Conservation (phyloP, 768 basidiomycete genomes). For the Neoboletus subvelutipes region DNA sequence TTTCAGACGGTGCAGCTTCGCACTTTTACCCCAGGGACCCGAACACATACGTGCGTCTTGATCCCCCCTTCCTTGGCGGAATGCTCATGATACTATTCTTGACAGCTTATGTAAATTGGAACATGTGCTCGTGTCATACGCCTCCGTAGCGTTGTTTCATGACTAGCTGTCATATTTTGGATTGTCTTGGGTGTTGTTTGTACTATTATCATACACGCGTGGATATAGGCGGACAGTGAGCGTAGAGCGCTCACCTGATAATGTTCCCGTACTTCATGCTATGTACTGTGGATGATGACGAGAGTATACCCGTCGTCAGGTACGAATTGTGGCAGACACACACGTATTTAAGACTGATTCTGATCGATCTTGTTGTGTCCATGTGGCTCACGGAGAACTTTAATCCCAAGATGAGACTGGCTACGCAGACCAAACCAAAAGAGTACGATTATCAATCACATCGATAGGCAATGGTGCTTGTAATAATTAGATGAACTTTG, state of each 20-base stretch:
- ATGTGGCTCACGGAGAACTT: constrained; percentile 2
- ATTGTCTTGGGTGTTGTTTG: not conserved
- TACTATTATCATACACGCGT: not conserved
- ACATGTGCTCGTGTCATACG: not conserved
- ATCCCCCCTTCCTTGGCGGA: not conserved
- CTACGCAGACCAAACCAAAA: not conserved
- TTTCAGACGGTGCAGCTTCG: constrained; percentile 22
- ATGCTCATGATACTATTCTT: constrained; percentile 8
- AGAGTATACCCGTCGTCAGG: not conserved
- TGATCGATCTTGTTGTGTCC: constrained; percentile 9
- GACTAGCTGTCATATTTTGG: not conserved
- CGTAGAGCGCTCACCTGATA: constrained; percentile 13
- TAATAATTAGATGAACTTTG: constrained; percentile 43
- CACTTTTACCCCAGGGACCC: constrained; percentile 32
- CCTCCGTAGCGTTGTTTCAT: not conserved
- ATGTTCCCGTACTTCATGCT: not conserved
- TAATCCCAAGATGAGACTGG: not conserved
- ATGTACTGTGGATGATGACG: not conserved
- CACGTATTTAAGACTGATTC: not conserved
- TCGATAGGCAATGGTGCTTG: not conserved
- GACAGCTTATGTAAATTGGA: constrained; percentile 24
- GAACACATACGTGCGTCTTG: constrained; percentile 35
- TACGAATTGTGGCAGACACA: not conserved
- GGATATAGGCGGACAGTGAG: constrained; percentile 4
- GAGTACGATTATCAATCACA: not conserved